Conservation (phyloP, 768 basidiomycete species). For the Mycena venus region DNA sequence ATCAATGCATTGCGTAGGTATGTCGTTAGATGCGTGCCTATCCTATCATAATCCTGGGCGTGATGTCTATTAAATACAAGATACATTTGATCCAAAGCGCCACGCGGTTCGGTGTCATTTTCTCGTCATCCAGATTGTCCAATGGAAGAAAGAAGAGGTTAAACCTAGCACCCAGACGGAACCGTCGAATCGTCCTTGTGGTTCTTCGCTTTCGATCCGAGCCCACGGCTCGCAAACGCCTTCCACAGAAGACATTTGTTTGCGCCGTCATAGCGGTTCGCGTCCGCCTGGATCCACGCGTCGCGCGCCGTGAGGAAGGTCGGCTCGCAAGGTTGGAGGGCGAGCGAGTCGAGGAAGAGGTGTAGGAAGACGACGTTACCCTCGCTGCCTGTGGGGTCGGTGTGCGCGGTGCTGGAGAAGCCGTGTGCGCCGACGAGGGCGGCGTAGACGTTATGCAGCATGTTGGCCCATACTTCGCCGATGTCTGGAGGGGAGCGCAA, state of each 20-base stretch:
- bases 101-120: background rate
- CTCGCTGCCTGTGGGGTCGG: slow-evolving; percentile 44
- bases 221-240: slow-evolving; percentile 49
- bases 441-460: slow-evolving; percentile 51
- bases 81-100: background rate
- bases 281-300: slow-evolving; percentile 53
- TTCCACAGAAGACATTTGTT: slow-evolving; percentile 51
- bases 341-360: slow-evolving; percentile 49
- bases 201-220: slow-evolving; percentile 47
- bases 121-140: background rate
- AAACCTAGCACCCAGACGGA: background rate
- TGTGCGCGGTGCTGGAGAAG: slow-evolving; percentile 40
- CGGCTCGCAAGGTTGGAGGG: slow-evolving; percentile 29
- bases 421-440: slow-evolving; percentile 43
- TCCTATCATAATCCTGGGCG: too few relatives aligned
- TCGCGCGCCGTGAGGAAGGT: slow-evolving; percentile 48
- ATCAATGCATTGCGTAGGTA: background rate
- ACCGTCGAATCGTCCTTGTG: slow-evolving; percentile 22
- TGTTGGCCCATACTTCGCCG: slow-evolving; percentile 64
- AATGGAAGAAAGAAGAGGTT: too few relatives aligned
- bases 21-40: background rate
- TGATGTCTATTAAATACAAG: background rate
- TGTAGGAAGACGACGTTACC: slow-evolving; percentile 52
- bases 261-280: slow-evolving; percentile 47
- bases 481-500: slow-evolving; percentile 40